Percentiles rank a stretch among this genome's conserved stretches.
Evolutionary conservation across 352 stramenopile genomes (phyloP).

Genomic region (Pythium rishiriense): DNA sequence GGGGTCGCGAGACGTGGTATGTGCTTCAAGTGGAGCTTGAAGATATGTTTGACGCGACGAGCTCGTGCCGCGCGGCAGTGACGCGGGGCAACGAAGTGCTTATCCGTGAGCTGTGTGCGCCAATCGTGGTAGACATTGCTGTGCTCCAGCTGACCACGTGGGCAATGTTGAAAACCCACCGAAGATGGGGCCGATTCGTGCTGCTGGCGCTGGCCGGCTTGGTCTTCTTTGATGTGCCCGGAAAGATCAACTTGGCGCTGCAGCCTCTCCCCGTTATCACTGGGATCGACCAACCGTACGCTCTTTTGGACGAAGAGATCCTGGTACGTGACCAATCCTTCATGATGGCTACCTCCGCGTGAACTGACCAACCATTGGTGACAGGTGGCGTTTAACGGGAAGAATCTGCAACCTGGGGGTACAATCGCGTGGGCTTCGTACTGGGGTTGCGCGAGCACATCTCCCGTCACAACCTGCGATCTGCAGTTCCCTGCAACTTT

Average conservation of each 20-base stretch:
- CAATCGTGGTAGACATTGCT: constrained; percentile 45
- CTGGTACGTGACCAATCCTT: constrained; percentile 27
- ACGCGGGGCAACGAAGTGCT: constrained; percentile 46
- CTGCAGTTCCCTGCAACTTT: constrained; percentile 74
- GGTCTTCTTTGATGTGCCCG: constrained; percentile 50
- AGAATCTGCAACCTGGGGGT: constrained; percentile 74
- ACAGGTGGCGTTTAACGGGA: constrained; percentile 59
- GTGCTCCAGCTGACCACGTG: constrained; percentile 43
- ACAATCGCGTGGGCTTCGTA: constrained; percentile 79
- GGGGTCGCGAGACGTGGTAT: constrained; percentile 35
- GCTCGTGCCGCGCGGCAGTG: constrained; percentile 46
- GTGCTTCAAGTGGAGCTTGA: constrained; percentile 42
- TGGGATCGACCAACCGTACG: constrained; percentile 63
- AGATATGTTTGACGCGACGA: constrained; percentile 35
- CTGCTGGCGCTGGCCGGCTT: constrained; percentile 44
- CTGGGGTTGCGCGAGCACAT: constrained; percentile 71
- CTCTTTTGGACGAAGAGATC: constrained; percentile 74
- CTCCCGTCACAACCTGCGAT: constrained; percentile 58
- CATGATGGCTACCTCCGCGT: not conserved
- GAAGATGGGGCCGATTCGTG: constrained; percentile 49
- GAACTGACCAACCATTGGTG: not conserved
- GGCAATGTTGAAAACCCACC: constrained; percentile 59
- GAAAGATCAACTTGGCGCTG: constrained; percentile 47
- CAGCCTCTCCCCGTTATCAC: constrained; percentile 60
- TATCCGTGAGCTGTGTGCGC: constrained; percentile 58